These are phyloP conservation scores for Trapa bicornis DNA, from an alignment of 345 rosid species.

Conservation along the genomic window DNA sequence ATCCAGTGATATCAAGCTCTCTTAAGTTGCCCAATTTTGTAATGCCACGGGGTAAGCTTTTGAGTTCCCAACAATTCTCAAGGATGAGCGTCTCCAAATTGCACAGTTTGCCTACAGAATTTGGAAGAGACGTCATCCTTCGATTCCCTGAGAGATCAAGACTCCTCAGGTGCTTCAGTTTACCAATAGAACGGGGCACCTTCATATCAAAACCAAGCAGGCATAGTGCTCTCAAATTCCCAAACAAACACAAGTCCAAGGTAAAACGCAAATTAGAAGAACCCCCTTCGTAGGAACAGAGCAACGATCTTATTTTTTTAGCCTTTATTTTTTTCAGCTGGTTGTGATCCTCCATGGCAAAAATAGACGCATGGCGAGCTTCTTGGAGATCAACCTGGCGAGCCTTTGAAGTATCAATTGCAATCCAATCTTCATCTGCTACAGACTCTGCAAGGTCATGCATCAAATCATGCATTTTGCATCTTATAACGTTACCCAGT, in stretches of 20 bases:
- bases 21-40: background rate
- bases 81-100: background rate
- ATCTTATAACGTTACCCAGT: no score
- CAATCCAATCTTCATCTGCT: no score
- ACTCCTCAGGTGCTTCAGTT: background rate
- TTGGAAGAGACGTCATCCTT: rapidly evolving
- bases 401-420: no score
- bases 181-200: background rate
- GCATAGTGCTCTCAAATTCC: background rate
- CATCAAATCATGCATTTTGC: no score
- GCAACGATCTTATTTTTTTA: background rate
- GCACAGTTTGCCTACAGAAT: background rate
- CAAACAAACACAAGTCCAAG: background rate
- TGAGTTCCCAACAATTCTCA: rapidly evolving
- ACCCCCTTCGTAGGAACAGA: background rate
- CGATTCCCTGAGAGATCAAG: background rate
- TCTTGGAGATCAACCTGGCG: no score
- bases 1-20: rapidly evolving
- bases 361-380: background rate
- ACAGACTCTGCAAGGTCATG: no score
- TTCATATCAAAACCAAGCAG: background rate
- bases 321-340: background rate
- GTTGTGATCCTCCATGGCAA: background rate
- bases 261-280: no score
- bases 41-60: background rate